Percentiles rank a stretch among this genome's conserved stretches.
Conservation (phyloP, 352 stramenopile genomes). For the Phytophthora cajani region DNA sequence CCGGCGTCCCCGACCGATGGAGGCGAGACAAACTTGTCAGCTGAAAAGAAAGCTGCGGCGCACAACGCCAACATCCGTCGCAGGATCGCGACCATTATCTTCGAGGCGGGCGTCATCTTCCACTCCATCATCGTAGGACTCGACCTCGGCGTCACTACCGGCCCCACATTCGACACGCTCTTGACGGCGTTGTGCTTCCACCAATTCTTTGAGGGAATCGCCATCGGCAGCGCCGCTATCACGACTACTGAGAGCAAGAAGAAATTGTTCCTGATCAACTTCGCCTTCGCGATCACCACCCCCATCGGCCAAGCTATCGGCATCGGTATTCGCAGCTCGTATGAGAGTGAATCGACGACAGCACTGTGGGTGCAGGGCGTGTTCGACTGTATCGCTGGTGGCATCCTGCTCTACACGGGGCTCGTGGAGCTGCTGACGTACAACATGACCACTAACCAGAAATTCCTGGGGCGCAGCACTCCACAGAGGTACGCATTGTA, state of each 20-base stretch:
- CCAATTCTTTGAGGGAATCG: slow-evolving; percentile 81
- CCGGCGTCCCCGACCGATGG: not conserved
- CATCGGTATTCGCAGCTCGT: slow-evolving; percentile 62
- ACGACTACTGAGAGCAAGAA: slow-evolving; percentile 33
- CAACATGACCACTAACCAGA: slow-evolving; percentile 69
- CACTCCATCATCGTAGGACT: slow-evolving; percentile 78
- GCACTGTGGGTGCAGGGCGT: slow-evolving; percentile 69
- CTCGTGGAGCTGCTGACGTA: slow-evolving; percentile 74
- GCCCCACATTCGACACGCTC: slow-evolving; percentile 62
- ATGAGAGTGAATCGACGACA: slow-evolving; percentile 48
- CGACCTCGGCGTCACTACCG: slow-evolving; percentile 58
- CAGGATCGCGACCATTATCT: slow-evolving; percentile 58
- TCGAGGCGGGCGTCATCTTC: slow-evolving; percentile 66
- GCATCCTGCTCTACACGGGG: slow-evolving; percentile 76
- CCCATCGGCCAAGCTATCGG: slow-evolving; percentile 61
- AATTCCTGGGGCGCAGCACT: slow-evolving; percentile 45
- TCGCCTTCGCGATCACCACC: slow-evolving; percentile 66
- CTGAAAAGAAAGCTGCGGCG: not conserved
- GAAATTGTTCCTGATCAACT: slow-evolving; percentile 53
- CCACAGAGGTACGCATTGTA: slow-evolving; percentile 50
- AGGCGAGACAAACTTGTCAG: not conserved
- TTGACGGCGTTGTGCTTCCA: slow-evolving; percentile 72
- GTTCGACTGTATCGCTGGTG: slow-evolving; percentile 70
- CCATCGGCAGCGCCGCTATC: slow-evolving; percentile 55
- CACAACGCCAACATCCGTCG: slow-evolving; percentile 19